Conservation (phyloP, 306 rosid species). For the Cicer cuneatum region DNA sequence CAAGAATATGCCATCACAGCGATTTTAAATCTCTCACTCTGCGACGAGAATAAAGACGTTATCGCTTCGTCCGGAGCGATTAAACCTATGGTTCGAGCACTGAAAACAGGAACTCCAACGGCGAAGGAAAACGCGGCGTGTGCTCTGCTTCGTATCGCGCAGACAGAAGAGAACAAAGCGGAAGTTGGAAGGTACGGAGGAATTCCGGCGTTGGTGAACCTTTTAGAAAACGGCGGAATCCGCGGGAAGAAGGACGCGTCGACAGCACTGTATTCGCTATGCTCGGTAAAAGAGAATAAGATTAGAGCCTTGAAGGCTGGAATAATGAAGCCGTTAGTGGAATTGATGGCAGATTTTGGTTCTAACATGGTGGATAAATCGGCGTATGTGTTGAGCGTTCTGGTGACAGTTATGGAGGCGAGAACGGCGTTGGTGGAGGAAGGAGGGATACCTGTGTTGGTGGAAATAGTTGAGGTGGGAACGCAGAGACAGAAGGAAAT, state of each 20-base stretch:
- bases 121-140: constrained; percentile 96
- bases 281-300: constrained; percentile 82
- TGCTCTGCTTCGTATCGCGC: constrained; percentile 82
- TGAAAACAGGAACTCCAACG: constrained; percentile 64
- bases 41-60: constrained; percentile 81
- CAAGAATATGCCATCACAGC: constrained; percentile 93
- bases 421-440: constrained; percentile 77
- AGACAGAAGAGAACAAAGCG: constrained; percentile 68
- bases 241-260: constrained; percentile 95
- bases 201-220: constrained; percentile 72
- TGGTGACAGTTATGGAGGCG: constrained; percentile 74
- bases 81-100: constrained; percentile 71
- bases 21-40: constrained; percentile 81
- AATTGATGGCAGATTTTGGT: constrained; percentile 85
- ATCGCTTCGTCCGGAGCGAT: constrained; percentile 81
- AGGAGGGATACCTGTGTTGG: constrained; percentile 87
- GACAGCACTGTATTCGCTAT: constrained; percentile 83
- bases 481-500: constrained; percentile 88
- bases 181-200: constrained; percentile 86
- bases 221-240: constrained; percentile 65
- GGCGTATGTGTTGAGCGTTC: constrained; percentile 78
- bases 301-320: constrained; percentile 79
- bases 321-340: constrained; percentile 84
- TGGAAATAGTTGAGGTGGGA: constrained; percentile 87
- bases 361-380: constrained; percentile 93